Conservation (phyloP, 352 stramenopile genomes). For the Phytopythium aichiense region DNA sequence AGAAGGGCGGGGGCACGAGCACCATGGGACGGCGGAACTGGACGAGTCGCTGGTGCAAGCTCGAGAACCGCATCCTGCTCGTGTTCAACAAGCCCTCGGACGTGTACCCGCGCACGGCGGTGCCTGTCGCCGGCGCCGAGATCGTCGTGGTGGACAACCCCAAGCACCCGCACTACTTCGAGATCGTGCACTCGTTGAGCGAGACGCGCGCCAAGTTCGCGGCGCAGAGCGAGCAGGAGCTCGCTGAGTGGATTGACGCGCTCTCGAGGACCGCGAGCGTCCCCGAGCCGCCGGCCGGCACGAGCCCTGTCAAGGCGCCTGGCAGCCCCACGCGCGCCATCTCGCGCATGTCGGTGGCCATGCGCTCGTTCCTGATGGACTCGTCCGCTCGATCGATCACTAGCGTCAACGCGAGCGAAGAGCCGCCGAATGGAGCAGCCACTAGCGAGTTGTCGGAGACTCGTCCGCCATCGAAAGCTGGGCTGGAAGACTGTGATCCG, state of each 20-base stretch:
- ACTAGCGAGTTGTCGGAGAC: neutral
- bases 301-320: conserved; percentile 33
- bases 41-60: conserved; percentile 68
- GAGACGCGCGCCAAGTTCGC: conserved; percentile 77
- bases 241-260: conserved; percentile 52
- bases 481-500: neutral
- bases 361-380: conserved; percentile 74
- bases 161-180: conserved; percentile 76
- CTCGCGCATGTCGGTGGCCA: conserved; percentile 67
- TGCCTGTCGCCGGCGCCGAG: conserved; percentile 60
- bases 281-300: conserved; percentile 39
- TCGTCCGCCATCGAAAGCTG: neutral
- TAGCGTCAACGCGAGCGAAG: neutral
- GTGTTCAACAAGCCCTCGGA: conserved; percentile 56
- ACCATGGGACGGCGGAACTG: conserved; percentile 76
- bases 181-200: conserved; percentile 67
- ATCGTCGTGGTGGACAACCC: conserved; percentile 63
- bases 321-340: conserved; percentile 38
- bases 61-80: conserved; percentile 72
- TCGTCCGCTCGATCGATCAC: conserved; percentile 14
- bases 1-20: conserved; percentile 76
- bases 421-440: neutral
- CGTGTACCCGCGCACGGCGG: conserved; percentile 49
- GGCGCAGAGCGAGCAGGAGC: conserved; percentile 55
- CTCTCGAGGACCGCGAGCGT: conserved; percentile 43